Conservation (phyloP, 148 eudicot genomes). For the Gaultheria prostrata region DNA sequence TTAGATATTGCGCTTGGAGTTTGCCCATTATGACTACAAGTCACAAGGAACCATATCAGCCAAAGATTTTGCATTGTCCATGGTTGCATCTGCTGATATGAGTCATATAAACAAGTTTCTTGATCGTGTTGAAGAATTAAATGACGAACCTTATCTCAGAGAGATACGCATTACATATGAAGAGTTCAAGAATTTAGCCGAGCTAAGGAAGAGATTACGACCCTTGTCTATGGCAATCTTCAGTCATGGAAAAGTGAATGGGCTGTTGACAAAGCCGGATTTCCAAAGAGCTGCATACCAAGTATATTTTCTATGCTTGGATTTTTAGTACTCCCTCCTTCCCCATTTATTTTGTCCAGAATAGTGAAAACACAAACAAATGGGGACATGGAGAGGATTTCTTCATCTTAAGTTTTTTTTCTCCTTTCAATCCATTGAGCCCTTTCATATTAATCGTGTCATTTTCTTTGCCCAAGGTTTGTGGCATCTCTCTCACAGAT, state of each 20-base stretch:
- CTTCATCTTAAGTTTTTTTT: not conserved
- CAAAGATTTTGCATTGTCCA: constrained; percentile 1
- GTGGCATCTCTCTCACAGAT: constrained; percentile 62
- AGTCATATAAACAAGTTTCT: constrained; percentile 3
- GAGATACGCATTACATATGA: constrained; percentile 49
- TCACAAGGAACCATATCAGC: constrained; percentile 15
- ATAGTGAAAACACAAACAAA: not conserved
- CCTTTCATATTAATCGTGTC: not conserved
- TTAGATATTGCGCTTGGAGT: constrained; percentile 13
- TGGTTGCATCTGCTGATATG: constrained; percentile 9
- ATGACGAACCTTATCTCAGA: not conserved
- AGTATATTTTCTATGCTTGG: constrained; percentile 33
- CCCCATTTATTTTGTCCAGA: not conserved
- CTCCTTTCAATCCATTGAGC: not conserved
- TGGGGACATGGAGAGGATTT: not conserved
- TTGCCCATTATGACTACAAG: constrained; percentile 14
- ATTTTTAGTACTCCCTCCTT: not conserved
- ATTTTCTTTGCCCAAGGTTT: constrained; percentile 44
- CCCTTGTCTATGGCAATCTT: constrained; percentile 75
- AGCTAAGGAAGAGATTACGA: constrained; percentile 53
- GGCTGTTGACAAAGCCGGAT: constrained; percentile 64
- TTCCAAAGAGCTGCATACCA: constrained; percentile 83
- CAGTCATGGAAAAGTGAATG: constrained; percentile 73
- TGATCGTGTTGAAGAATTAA: constrained; percentile 9
- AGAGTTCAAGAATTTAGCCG: constrained; percentile 69